A percentile compares a stretch with the other conserved stretches of the same genome.
phyloP scores from a whole-genome alignment of 768 basidiomycete genomes.

The Leucogyrophana mollusca region DNA sequence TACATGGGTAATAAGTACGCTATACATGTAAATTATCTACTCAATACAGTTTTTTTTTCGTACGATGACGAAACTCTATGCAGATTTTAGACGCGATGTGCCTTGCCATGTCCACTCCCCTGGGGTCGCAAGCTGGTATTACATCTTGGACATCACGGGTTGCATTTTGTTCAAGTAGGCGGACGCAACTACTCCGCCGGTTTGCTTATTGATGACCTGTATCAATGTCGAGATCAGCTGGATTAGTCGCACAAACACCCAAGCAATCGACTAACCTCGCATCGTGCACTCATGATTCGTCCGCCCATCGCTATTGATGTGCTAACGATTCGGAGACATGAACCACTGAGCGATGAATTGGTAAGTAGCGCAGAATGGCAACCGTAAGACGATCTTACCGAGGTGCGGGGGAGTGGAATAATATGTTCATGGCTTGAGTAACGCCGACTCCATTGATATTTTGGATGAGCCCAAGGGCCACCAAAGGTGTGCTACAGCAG shows the following conservation, averaged over 20 bases:
- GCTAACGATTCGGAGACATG: slow-evolving; percentile 56
- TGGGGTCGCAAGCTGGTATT: slow-evolving; percentile 5
- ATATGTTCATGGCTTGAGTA: slow-evolving; percentile 67
- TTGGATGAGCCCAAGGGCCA: slow-evolving; percentile 61
- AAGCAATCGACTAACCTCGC: slow-evolving; percentile 49
- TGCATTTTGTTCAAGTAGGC: slow-evolving; percentile 76
- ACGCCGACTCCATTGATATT: slow-evolving; percentile 72
- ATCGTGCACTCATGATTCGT: slow-evolving; percentile 67
- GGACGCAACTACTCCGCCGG: slow-evolving; percentile 61
- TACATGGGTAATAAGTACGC: no score
- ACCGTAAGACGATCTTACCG: slow-evolving; percentile 38
- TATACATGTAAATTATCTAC: no score
- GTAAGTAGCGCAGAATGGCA: slow-evolving; percentile 1
- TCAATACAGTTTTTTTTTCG: no score
- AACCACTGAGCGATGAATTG: slow-evolving; percentile 43
- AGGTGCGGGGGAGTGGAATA: slow-evolving; percentile 68
- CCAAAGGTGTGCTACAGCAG: slow-evolving; percentile 66
- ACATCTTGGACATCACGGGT: slow-evolving; percentile 51
- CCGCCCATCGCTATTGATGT: slow-evolving; percentile 68
- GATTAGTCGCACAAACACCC: background rate
- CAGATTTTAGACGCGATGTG: slow-evolving; percentile 33
- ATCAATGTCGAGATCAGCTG: slow-evolving; percentile 2
- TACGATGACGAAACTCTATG: background rate
- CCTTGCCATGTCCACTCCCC: slow-evolving; percentile 70
- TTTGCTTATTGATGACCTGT: slow-evolving; percentile 59